A percentile compares a stretch with the other conserved stretches of the same genome.
Conservation (phyloP, 108 stramenopile genomes). For the Mayamaea pseudoterrestris region DNA sequence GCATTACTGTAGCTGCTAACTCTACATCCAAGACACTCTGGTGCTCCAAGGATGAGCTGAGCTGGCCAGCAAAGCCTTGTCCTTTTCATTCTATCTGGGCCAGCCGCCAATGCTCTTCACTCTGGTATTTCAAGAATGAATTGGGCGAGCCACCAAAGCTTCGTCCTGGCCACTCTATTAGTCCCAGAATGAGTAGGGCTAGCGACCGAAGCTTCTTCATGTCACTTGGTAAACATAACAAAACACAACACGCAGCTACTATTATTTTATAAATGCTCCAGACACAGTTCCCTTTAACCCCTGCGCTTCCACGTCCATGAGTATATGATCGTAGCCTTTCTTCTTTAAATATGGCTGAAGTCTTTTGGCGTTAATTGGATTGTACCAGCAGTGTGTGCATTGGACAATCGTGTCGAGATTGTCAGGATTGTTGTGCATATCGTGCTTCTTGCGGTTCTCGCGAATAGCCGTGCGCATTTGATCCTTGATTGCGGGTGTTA, state of each 20-base stretch:
- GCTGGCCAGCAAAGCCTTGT: too few relatives aligned
- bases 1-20: too few relatives aligned
- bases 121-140: too few relatives aligned
- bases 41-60: too few relatives aligned
- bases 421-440: slow-evolving; percentile 72
- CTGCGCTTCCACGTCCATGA: slow-evolving; percentile 58
- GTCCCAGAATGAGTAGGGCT: too few relatives aligned
- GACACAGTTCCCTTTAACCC: slow-evolving; percentile 42
- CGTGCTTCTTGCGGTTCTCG: slow-evolving; percentile 77
- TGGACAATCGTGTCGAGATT: slow-evolving; percentile 82
- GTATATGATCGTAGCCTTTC: slow-evolving; percentile 57
- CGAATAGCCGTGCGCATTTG: slow-evolving; percentile 73
- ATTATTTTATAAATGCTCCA: neutral
- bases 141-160: too few relatives aligned
- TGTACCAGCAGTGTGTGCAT: slow-evolving; percentile 94
- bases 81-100: too few relatives aligned
- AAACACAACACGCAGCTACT: neutral
- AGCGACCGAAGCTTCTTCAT: too few relatives aligned
- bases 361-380: slow-evolving; percentile 81
- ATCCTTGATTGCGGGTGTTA: slow-evolving; percentile 71
- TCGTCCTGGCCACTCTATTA: too few relatives aligned
- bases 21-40: too few relatives aligned
- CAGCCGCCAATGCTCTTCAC: too few relatives aligned
- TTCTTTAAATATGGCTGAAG: slow-evolving; percentile 75
- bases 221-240: too few relatives aligned